A percentile compares a stretch with the other conserved stretches of the same genome.
Conservation (phyloP, 164 flowering plant genomes). For the Amborella trichopoda region DNA sequence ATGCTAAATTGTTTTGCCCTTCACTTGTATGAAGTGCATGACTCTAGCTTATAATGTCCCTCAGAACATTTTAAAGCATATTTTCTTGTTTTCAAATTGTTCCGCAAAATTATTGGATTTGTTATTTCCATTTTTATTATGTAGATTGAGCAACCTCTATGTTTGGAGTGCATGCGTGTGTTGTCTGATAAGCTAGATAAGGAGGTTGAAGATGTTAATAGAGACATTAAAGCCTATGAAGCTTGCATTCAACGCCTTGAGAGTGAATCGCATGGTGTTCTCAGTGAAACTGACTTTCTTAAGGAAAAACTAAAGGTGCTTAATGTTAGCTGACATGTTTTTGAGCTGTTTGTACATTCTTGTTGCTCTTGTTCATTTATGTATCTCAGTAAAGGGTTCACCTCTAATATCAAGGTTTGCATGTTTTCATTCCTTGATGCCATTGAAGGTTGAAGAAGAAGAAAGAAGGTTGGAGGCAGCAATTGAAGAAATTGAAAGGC, state of each 20-base stretch:
- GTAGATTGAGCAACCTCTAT: constrained; percentile 95
- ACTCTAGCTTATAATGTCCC: no score
- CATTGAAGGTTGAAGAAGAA: constrained; percentile 80
- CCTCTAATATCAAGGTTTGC: no score
- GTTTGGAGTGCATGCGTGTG: constrained; percentile 94
- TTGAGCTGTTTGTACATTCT: not conserved
- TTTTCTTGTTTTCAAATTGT: no score
- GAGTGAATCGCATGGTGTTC: constrained; percentile 65
- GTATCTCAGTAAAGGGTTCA: not conserved
- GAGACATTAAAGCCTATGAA: constrained; percentile 93
- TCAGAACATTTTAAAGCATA: no score
- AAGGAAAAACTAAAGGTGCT: constrained; percentile 84
- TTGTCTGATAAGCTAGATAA: constrained; percentile 93
- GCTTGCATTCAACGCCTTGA: constrained; percentile 81
- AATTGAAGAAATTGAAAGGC: constrained; percentile 78
- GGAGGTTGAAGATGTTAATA: constrained; percentile 94
- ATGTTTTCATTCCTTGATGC: no score
- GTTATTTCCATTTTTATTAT: not conserved
- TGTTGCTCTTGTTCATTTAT: not conserved
- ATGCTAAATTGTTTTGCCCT: no score
- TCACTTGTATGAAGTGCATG: no score
- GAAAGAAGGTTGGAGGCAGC: constrained; percentile 83
- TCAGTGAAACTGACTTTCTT: constrained; percentile 82
- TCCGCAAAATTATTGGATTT: no score
- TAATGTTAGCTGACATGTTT: no score